phyloP scores from a whole-genome alignment of 495 filamentous ascomycete species.

The Aspergillus campestris region DNA sequence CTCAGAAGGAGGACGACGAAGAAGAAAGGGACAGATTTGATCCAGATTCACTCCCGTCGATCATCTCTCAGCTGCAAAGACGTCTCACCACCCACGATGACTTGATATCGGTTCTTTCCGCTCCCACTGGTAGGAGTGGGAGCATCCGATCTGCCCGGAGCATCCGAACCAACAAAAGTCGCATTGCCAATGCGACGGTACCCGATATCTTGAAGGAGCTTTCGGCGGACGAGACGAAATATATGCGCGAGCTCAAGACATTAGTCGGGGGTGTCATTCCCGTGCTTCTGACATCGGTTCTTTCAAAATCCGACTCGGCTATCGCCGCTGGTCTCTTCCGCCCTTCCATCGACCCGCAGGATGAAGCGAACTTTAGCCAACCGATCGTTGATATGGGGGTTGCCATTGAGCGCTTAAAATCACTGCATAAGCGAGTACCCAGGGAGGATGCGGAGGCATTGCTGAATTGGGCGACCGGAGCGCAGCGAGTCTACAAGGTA shows the following conservation, averaged over 20 bases:
- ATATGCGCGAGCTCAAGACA: conserved; percentile 86
- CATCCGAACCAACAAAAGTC: conserved; percentile 62
- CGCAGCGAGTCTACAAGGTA: conserved; percentile 70
- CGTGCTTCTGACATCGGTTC: conserved; percentile 76
- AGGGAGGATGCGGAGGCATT: conserved; percentile 58
- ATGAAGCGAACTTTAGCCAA: conserved; percentile 62
- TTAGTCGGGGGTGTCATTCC: conserved; percentile 95
- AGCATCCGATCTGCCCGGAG: conserved; percentile 65
- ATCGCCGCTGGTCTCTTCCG: conserved; percentile 61
- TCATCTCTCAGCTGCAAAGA: conserved; percentile 53
- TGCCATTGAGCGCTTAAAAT: conserved; percentile 73
- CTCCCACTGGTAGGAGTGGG: conserved; percentile 54
- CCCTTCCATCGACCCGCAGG: conserved; percentile 39
- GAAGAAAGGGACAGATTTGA: conserved; percentile 40
- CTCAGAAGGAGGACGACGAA: conserved; percentile 14
- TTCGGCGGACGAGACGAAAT: conserved; percentile 75
- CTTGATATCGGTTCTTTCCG: conserved; percentile 82
- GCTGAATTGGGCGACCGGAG: conserved; percentile 69
- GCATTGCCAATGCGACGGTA: conserved; percentile 56
- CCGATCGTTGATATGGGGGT: conserved; percentile 95
- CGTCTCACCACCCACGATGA: conserved; percentile 87
- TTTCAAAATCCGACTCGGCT: conserved; percentile 61
- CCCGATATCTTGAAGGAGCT: conserved; percentile 74
- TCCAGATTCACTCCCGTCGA: conserved; percentile 27
- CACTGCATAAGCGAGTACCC: conserved; percentile 70